Conservation (phyloP, 352 stramenopile species). For the Pythium phragmiticola region DNA sequence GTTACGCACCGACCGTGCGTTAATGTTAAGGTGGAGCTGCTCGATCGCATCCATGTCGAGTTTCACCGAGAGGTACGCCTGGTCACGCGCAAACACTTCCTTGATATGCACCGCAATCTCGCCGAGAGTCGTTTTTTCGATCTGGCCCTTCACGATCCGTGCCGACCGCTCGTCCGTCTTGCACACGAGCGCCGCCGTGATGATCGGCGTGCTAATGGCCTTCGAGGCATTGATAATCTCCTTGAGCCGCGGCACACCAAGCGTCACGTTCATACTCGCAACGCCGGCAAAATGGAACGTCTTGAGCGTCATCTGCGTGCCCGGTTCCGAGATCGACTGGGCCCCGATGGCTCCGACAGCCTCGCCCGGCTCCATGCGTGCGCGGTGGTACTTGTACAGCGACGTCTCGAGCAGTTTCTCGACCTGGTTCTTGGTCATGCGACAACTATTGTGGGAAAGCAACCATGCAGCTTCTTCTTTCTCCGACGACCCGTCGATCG, state of each 20-base stretch:
- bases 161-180: constrained; percentile 96
- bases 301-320: constrained; percentile 97
- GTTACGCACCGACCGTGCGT: constrained; percentile 86
- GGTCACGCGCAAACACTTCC: constrained; percentile 94
- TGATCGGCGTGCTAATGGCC: constrained; percentile 99
- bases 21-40: constrained; percentile 96
- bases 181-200: constrained; percentile 96
- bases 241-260: constrained; percentile 98
- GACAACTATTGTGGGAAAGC: constrained; percentile 90
- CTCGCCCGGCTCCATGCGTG: constrained; percentile 94
- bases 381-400: constrained; percentile 85
- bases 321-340: constrained; percentile 96
- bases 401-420: constrained; percentile 76
- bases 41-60: constrained; percentile 97
- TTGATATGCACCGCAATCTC: constrained; percentile 97
- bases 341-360: constrained; percentile 96
- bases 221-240: constrained; percentile 97
- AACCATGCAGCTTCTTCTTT: constrained; percentile 78
- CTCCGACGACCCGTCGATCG: constrained; percentile 46
- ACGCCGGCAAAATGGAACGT: constrained; percentile 99
- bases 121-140: constrained; percentile 99
- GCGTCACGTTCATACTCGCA: constrained; percentile 99
- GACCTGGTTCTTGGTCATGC: constrained; percentile 81
- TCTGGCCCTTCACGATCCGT: constrained; percentile 97
- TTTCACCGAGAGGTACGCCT: constrained; percentile 97